These are phyloP conservation scores for Pseudonectria foliicola DNA, from an alignment of 2,329 filamentous ascomycete genomes.

Conservation along the genomic window DNA sequence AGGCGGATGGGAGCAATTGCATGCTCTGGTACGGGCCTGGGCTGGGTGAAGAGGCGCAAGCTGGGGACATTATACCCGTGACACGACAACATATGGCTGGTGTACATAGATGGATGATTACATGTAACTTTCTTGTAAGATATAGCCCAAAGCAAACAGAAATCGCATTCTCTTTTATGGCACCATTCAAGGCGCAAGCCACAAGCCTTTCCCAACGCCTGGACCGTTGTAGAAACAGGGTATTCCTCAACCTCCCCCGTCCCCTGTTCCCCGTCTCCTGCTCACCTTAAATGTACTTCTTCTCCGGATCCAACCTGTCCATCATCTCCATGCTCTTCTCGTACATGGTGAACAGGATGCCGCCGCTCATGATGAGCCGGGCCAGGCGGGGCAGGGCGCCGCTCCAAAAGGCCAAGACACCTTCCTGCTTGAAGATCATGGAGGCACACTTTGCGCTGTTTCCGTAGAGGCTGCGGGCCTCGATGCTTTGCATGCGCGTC, in stretches of 20 bases:
- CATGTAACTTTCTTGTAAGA: constrained; percentile 21
- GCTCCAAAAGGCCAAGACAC: constrained; percentile 86
- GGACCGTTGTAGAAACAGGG: neutral
- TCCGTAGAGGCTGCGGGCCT: constrained; percentile 72
- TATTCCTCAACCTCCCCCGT: neutral
- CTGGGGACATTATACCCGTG: constrained; percentile 12
- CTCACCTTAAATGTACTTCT: constrained; percentile 62
- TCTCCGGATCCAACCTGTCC: constrained; percentile 71
- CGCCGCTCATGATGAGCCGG: constrained; percentile 81
- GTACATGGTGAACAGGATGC: constrained; percentile 98
- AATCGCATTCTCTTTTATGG: constrained; percentile 1
- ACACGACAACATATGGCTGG: constrained; percentile 9
- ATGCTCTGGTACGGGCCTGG: constrained; percentile 1
- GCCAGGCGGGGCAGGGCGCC: constrained; percentile 82
- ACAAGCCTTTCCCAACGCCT: constrained; percentile 10
- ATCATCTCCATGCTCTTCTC: constrained; percentile 94
- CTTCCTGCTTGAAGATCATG: constrained; percentile 82
- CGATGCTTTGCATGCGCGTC: constrained; percentile 95
- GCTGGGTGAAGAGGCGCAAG: neutral
- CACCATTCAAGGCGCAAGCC: neutral
- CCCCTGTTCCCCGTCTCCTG: neutral
- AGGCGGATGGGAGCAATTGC: constrained; percentile 4
- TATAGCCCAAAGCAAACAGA: constrained; percentile 6
- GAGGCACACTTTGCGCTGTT: constrained; percentile 80
- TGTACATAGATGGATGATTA: constrained; percentile 13